Base-by-base conservation (phyloP, 2,329 filamentous ascomycete genomes). In the Fusarium albosuccineum region DNA sequence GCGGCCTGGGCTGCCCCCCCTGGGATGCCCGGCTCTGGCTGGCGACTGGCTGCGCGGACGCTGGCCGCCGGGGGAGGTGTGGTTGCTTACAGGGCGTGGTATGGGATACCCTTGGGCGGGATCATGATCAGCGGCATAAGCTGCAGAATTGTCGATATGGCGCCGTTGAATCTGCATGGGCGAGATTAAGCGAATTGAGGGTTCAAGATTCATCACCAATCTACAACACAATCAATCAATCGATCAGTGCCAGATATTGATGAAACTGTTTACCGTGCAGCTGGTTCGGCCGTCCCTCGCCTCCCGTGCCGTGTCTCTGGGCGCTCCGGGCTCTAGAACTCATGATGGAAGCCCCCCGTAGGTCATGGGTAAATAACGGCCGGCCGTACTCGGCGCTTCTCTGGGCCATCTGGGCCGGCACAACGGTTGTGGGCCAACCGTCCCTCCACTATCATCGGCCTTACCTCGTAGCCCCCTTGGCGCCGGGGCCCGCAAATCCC, bases 311-410 rank as follows among this genome's bases (percentile, higher is more conserved):
- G 22, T 39, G 30, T 41, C 44, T 44, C 34, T 22, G 22, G 22
- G 22, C 33, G 16, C 17, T 33, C 29, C 37, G 26, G 44, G 34
- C 60, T 63, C 66, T 60, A 58, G 62, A 63, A 63, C 62, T 56
- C 41, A 42, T n/a, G 39, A 50, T 54, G 11, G 59, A 57, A 58
- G 26, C 14, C 46, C 30, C n/a, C 22, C 41, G 40, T 33, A 44
- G 42, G 62, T 57, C 54, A 51, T 46, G 56, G 57, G 67, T 41
- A 65, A 68, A 53, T 56, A 68, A 67, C 67, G 69, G 69, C 65
- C 75, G 76, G 75, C 76, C 64, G 70, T 78, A 74, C 76, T 78
- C 75, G 76, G 76, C 76, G 76, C 76, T 78, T 77, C 75, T 78
- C 67, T 63, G 44, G 61, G 52, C 54, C 49, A 55, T 45, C 44